These are phyloP conservation scores for Setaria viridis DNA, from an alignment of 202 grass and related monocot genomes.

Conservation along the genomic window DNA sequence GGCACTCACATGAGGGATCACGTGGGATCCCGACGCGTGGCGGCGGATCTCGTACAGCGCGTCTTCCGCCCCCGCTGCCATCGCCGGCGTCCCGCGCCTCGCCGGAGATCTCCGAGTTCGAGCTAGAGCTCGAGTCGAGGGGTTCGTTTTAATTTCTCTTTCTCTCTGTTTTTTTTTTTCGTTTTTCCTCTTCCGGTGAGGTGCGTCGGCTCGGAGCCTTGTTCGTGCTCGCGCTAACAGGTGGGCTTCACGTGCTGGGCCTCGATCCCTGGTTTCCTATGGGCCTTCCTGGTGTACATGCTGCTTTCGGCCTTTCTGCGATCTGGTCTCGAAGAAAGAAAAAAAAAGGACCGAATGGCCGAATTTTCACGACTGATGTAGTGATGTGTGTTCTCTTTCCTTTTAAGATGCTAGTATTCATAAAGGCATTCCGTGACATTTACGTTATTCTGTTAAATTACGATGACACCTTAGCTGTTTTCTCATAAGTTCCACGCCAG, in stretches of 20 bases:
- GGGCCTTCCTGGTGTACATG: background rate
- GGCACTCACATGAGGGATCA: conserved; percentile 43
- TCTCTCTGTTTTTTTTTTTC: background rate
- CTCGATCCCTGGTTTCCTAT: background rate
- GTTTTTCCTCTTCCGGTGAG: background rate
- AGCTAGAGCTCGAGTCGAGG: conserved; percentile 22
- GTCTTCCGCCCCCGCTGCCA: conserved; percentile 23
- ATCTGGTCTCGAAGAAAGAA: too few relatives aligned
- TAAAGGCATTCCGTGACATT: too few relatives aligned
- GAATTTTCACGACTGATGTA: too few relatives aligned
- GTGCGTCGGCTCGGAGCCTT: background rate
- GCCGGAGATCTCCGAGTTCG: conserved; percentile 40
- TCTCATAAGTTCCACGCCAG: too few relatives aligned
- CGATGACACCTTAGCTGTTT: too few relatives aligned
- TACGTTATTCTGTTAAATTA: too few relatives aligned
- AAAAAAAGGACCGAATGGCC: too few relatives aligned
- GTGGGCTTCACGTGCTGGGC: background rate
- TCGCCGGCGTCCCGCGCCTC: conserved; percentile 22
- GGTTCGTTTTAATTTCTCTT: background rate
- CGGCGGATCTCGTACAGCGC: conserved; percentile 84
- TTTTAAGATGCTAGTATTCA: too few relatives aligned
- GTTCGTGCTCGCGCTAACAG: background rate
- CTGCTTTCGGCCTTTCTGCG: too few relatives aligned
- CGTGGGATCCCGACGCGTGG: conserved; percentile 69
- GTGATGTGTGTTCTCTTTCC: too few relatives aligned